Evolutionary conservation across 805 yeast genomes (phyloP), one percentile per base, ranked within the genome.

Genomic region (Barnettozyma vustinii): DNA sequence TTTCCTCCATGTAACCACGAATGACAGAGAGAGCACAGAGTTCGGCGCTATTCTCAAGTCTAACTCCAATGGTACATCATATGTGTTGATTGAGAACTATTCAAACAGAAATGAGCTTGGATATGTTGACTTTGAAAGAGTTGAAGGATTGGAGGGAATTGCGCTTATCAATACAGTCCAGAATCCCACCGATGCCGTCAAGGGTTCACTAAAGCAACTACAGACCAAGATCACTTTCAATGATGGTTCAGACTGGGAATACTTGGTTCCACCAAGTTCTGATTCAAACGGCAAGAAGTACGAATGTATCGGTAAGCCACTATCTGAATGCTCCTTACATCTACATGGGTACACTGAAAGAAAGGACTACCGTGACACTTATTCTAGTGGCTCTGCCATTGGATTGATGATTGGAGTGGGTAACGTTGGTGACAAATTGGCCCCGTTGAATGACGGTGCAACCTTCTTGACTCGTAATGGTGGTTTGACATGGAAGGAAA

Each of bases 321-420:
- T 82, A 18, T 74, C 74, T 1, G 72, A 79, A 44, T 92, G 97
- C 60, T 80, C 96, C 0, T 75, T 92, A 56, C 85, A 92, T 62
- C 67, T 92, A 41, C 97, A 90, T 63, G 96, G 98, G 0, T 92
- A 77, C 64, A 90, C 98, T 2, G 97, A 92, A 63, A 76, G 97
- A 56, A 68, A 69, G 5, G 97, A 91, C 65, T 76, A 75, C 50
- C 77, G 97, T 57, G 97, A 92, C 60, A 83, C 96, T 0, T 87
- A 71, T 56, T 85, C 96, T 0, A 90, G 98, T 0, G 81, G 87
- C 0, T 84, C 97, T 6, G 98, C 98, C 0, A 74, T 84, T 16
- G 99, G 99, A 0, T 67, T 90, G 65, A 65, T 92, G 73, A 72
- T 94, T 51, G 97, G 87, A 15, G 80, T 86, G 13, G 99, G 99